A percentile compares a stretch with the other conserved stretches of the same genome.
Evolutionary conservation across 306 rosid genomes (phyloP).

Genomic region (Styphnolobium japonicum): DNA sequence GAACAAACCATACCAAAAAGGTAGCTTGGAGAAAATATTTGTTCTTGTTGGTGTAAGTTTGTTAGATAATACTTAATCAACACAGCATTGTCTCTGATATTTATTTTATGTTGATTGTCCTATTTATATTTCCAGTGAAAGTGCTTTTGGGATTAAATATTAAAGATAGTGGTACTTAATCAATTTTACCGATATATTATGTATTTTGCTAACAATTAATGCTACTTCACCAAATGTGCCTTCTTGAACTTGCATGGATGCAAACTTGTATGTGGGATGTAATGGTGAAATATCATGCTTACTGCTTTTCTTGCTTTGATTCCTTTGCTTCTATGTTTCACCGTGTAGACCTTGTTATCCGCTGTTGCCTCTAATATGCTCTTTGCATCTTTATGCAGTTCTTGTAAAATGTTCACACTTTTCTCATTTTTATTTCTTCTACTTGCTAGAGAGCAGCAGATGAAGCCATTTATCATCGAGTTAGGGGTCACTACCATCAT

Average conservation of each 20-base stretch:
- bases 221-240: slow-evolving; percentile 12
- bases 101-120: not conserved
- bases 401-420: not conserved
- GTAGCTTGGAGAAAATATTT: slow-evolving; percentile 39
- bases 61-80: slow-evolving; percentile 4
- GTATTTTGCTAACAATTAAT: not conserved
- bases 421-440: slow-evolving; percentile 28
- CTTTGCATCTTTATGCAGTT: not conserved
- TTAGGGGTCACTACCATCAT: slow-evolving; percentile 78
- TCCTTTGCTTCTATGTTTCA: slow-evolving; percentile 2
- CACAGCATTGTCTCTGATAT: not conserved
- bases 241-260: not conserved
- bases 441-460: slow-evolving; percentile 64
- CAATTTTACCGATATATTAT: not conserved
- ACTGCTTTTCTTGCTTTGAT: slow-evolving; percentile 2
- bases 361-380: not conserved
- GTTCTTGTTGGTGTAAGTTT: slow-evolving; percentile 13
- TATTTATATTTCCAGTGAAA: not conserved
- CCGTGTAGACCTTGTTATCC: not conserved
- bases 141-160: slow-evolving; percentile 20
- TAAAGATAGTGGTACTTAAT: not conserved
- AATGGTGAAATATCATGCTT: not conserved
- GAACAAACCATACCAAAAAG: slow-evolving; percentile 73
- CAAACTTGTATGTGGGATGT: not conserved
- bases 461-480: slow-evolving; percentile 69